Conservation (phyloP, 352 stramenopile species). For the Pythium grandisporangium region DNA sequence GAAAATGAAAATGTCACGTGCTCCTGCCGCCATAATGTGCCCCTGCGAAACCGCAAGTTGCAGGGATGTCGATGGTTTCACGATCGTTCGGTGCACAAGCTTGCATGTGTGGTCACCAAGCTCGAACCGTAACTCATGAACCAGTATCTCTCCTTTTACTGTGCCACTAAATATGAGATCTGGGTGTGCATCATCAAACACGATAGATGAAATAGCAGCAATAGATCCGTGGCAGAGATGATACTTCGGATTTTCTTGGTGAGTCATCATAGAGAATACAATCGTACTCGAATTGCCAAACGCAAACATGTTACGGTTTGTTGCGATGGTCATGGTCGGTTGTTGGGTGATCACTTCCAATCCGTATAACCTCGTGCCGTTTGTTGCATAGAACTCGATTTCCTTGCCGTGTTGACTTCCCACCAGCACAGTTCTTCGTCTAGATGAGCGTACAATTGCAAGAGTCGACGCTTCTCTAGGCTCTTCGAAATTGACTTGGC, state of each 20-base stretch:
- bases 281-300: conserved; percentile 24
- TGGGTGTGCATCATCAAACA: conserved; percentile 23
- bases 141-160: conserved; percentile 28
- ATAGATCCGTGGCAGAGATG: conserved; percentile 29
- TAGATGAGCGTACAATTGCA: conserved; percentile 5
- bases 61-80: conserved; percentile 3
- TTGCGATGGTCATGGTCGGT: conserved; percentile 15
- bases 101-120: background rate
- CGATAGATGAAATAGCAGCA: conserved; percentile 24
- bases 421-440: conserved; percentile 17
- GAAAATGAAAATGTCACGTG: conserved; percentile 3
- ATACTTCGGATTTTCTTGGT: conserved; percentile 14
- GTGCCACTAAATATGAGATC: conserved; percentile 47
- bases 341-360: conserved; percentile 15
- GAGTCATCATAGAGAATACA: conserved; percentile 21
- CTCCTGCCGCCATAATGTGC: background rate
- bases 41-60: conserved; percentile 4
- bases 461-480: background rate
- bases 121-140: conserved; percentile 11
- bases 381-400: conserved; percentile 23
- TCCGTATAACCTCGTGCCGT: conserved; percentile 34
- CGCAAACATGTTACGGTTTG: conserved; percentile 24
- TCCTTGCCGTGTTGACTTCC: conserved; percentile 1
- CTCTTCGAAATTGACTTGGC: background rate
- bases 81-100: conserved; percentile 6